Evolutionary conservation across 352 stramenopile species (phyloP), one percentile per base, ranked within the genome.

Genomic region (Phytophthora cactorum): DNA sequence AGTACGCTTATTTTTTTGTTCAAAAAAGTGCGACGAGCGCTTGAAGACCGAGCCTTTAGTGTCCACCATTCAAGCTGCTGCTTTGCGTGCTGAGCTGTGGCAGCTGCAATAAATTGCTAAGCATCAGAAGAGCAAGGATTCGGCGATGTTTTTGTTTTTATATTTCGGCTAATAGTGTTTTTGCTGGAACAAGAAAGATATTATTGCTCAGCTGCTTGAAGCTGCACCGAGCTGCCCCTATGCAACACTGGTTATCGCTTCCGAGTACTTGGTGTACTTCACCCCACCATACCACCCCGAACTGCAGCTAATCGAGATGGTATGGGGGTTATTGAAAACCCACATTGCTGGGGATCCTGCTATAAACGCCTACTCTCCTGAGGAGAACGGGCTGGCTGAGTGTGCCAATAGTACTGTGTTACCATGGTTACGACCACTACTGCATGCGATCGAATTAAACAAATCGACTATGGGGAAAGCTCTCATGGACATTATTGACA

Each of bases 11-110:
- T n/a, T 22, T 22, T 0, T 22, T 22, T 22, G 17, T 22, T 22
- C 17, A 22, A 22, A 22, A 3, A 75, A 74, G 14, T 61, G 77
- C 15, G 75, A 90, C 27, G 60, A 75, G 12, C 47, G 32, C 46
- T 62, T 79, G 5, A 51, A 66, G 4, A 43, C 10, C 10, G 50
- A 59, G 29, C 9, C 52, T 4, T 59, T 43, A 9, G 45, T 9
- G 5, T 49, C 36, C 8, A 17, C 36, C 14, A 38, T 15, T n/a
- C 15, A 69, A 60, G 5, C 81, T 53, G 52, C 63, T 11, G 64
- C 70, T 11, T 39, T 95, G 6, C 77, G 81, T 36, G 81, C 80
- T 27, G 80, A 93, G 39, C 59, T 95, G 11, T 93, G 86, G 86
- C 82, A 86, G n/a, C 43, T 94, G 14, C 71, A 83, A 34, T 81